Base-by-base conservation (phyloP, 371 early-diverging fungal species). In the Choanephora cucurbitarum region DNA sequence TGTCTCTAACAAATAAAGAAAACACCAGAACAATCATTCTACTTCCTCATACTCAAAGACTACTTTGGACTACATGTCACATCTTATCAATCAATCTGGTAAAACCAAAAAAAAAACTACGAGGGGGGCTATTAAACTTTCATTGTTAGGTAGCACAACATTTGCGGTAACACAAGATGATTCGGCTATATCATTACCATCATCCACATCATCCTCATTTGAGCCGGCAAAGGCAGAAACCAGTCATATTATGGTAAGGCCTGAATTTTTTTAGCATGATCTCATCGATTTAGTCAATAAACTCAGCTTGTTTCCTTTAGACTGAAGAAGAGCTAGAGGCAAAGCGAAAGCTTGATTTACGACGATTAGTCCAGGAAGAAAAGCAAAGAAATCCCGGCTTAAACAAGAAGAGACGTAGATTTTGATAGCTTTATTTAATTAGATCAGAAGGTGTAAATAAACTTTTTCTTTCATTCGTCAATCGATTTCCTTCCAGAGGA, bases 361-460 rank as follows among this genome's bases (percentile, higher is more conserved):
- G 34, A 34, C 19, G n/a, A 18, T 19, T 42, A 50, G 37, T 43
- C 13, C 31, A 52, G 21, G 44, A 52, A 28, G 52, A 42, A 21
- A 52, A 32, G 43, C 23, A 22, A 24, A 44, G 50, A 50, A 44
- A 33, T 8, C 13, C 48, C 14, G 33, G 23, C 1, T 17, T 15
- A 15, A 50, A 14, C 10, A 43, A 34, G 17, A 57, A 50, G 17
- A 57, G 32, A 31, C 22, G 37, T 44, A 42, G 44, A 17, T 39
- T 48, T 17, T 48, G n/a, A 32, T 28, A 17, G 5, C 31, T 23
- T 23, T 47, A 44, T 13, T 21, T 19, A 7, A 44, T 21, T n/a
- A 33, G 32, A 7, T 37, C 28, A 1, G 55, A 55, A 17, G 55
- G 55, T 28, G 55, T 55, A 37, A 49, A 55, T 55, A 48, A 32